Base-by-base conservation (phyloP, 1,139 yeast species). In the Keqinozyma sinolaborantium region DNA sequence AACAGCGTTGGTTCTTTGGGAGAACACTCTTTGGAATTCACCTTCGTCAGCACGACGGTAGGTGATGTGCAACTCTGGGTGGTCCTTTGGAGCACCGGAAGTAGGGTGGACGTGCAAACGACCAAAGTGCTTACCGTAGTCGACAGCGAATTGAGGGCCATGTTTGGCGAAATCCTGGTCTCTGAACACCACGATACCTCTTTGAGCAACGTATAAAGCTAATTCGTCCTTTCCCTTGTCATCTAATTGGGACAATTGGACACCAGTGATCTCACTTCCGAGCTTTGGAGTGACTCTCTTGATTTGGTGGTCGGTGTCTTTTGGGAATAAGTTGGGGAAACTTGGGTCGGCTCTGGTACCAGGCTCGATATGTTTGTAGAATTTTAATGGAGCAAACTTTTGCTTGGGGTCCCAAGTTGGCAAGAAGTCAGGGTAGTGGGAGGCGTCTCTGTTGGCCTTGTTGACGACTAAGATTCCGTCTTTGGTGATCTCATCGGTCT, bases 101-200 rank as follows among this genome's bases (percentile, higher is more conserved):
- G 84, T 78, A 24, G 86, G 83, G 48, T 81, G 88, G 31, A 76
- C 67, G 56, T 81, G 87, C 32, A 79, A 62, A n/a, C 75, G 73
- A 9, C 86, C 86, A 56, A 72, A 80, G 51, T 77, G 70, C 30
- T 62, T 58, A 24, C 82, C 84, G 48, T 73, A 70, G 5, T 69
- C 62, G 25, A 61, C 67, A 29, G 68, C 69, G 38, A 64, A 70
- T 25, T 58, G 60, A 9, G 79, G 73, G 24, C 82, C 82, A 37
- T 68, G 55, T 24, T 64, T 63, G 26, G 77, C 71, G 38, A 77
- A 68, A 44, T 80, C 76, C 52, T 79, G 85, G 33, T 74, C 71
- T 44, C 82, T 62, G 60, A 79, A 77, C 14, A 77, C 70, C n/a
- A 77, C 80, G 32, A 77, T 80, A 30, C 84, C 84, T 40, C 83